Evolutionary conservation across 305 asterid species (phyloP).

Genomic region (Petunia hybrid): DNA sequence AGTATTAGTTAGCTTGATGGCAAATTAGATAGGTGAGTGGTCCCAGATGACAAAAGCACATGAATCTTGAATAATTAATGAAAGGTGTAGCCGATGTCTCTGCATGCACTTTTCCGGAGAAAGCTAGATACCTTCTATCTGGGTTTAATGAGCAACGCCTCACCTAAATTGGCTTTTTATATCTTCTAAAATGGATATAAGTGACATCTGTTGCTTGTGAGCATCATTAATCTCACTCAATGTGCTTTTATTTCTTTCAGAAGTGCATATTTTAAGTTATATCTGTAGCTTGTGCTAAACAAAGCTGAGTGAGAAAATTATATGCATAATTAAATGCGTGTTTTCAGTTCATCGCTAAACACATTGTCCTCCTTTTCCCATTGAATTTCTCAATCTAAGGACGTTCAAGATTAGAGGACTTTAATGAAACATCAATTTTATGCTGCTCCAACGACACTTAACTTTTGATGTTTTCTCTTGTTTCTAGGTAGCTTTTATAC

Average conservation of each 20-base stretch:
- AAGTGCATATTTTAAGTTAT: not conserved
- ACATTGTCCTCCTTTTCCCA: too few relatives aligned
- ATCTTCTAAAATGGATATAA: not conserved
- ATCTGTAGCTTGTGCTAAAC: not conserved
- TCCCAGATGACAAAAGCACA: not conserved
- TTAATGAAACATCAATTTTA: too few relatives aligned
- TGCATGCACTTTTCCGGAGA: not conserved
- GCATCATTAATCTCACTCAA: not conserved
- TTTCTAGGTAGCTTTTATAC: too few relatives aligned
- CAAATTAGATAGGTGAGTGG: not conserved
- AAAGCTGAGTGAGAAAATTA: not conserved
- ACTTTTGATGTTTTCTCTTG: too few relatives aligned
- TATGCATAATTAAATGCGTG: not conserved
- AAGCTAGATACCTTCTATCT: not conserved
- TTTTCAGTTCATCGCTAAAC: too few relatives aligned
- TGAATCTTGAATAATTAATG: not conserved
- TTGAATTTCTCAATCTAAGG: too few relatives aligned
- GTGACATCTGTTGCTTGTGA: not conserved
- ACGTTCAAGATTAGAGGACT: too few relatives aligned
- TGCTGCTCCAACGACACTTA: too few relatives aligned
- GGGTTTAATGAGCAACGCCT: not conserved
- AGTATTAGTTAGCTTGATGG: not conserved
- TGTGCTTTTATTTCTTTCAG: not conserved
- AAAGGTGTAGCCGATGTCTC: not conserved
- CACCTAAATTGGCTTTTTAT: not conserved